Base-by-base conservation (phyloP, 2,329 filamentous ascomycete genomes). In the Chrysoporthe puriensis region DNA sequence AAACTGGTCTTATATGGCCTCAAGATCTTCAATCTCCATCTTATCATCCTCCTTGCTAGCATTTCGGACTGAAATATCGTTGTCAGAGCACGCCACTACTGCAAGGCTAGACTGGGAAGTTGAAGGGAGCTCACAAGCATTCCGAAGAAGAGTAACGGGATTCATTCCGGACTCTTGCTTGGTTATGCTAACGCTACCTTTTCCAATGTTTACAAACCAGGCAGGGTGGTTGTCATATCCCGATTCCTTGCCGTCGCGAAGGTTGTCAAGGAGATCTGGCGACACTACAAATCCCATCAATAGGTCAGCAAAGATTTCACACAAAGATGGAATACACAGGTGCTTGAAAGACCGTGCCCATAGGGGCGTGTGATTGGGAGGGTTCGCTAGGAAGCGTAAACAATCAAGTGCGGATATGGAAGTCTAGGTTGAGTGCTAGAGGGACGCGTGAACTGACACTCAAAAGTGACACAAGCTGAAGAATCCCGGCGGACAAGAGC, bases 391-490 rank as follows among this genome's bases (percentile, higher is more conserved):
- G 5, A 5, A n/a, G 18, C 6, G 16, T 7, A 4, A 7, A 6
- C 5, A 26, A 46, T n/a, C 16, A n/a, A 7, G 14, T 4, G 14
- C 14, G 6, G 44, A 16, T 46, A 4, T 7, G 16, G 44, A 46
- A 46, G 1, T 46, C 16, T 18, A 46, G 16, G 16, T 46, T 14
- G 2, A n/a, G 44, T 18, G 18, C 26, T 6, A 46, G 36, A 46
- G 16, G 18, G 44, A 46, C 1, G 18, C 3, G 44, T 18, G 5
- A 46, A 46, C 61, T 11, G 6, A 54, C 61, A 54, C 21, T 63
- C 61, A 8, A 63, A 63, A 43, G 61, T 63, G 4, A 54, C 61
- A 52, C 34, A 43, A 5, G 61, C 61, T 0, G 46, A 63, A n/a
- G 52, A 46, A 40, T 63, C 46, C 18, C 61, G 46, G 32, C 46